Conservation (phyloP, 2,329 filamentous ascomycete species). For the Phaeosphaeria sp. region DNA sequence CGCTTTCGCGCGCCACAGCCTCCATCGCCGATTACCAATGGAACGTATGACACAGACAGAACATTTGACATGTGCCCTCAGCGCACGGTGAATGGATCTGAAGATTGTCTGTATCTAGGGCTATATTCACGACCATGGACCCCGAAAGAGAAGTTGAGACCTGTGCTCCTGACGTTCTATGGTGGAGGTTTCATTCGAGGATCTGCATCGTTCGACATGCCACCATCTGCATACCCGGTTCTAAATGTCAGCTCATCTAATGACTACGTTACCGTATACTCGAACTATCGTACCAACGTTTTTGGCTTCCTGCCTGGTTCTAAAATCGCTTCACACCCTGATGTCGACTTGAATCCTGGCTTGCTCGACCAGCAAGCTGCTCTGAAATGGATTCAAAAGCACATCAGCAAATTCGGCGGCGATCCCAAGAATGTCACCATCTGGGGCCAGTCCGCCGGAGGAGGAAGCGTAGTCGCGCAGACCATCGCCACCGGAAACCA, state of each 20-base stretch:
- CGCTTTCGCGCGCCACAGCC: slow-evolving; percentile 68
- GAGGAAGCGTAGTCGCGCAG: slow-evolving; percentile 61
- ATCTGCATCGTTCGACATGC: slow-evolving; percentile 61
- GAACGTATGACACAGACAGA: slow-evolving; percentile 62
- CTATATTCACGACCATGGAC: slow-evolving; percentile 67
- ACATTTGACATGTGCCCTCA: slow-evolving; percentile 66
- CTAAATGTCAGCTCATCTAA: slow-evolving; percentile 61
- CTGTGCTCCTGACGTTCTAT: slow-evolving; percentile 67
- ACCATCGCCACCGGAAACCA: slow-evolving; percentile 57
- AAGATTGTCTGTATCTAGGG: slow-evolving; percentile 69
- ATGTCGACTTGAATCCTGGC: slow-evolving; percentile 59
- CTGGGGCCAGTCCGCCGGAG: slow-evolving; percentile 64
- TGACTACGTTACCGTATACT: slow-evolving; percentile 60
- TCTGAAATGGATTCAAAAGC: slow-evolving; percentile 61
- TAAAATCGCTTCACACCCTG: slow-evolving; percentile 54
- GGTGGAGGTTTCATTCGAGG: slow-evolving; percentile 69
- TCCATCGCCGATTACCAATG: slow-evolving; percentile 55
- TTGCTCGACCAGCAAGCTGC: slow-evolving; percentile 61
- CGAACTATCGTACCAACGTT: slow-evolving; percentile 65
- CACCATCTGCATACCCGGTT: slow-evolving; percentile 64
- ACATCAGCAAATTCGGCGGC: slow-evolving; percentile 63
- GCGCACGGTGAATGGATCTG: slow-evolving; percentile 61
- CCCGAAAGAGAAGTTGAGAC: slow-evolving; percentile 51
- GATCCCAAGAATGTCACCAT: slow-evolving; percentile 61
- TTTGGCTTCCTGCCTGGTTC: slow-evolving; percentile 63